These are phyloP conservation scores for Nemania serpens DNA, from an alignment of 2,329 filamentous ascomycete genomes.

Conservation along the genomic window DNA sequence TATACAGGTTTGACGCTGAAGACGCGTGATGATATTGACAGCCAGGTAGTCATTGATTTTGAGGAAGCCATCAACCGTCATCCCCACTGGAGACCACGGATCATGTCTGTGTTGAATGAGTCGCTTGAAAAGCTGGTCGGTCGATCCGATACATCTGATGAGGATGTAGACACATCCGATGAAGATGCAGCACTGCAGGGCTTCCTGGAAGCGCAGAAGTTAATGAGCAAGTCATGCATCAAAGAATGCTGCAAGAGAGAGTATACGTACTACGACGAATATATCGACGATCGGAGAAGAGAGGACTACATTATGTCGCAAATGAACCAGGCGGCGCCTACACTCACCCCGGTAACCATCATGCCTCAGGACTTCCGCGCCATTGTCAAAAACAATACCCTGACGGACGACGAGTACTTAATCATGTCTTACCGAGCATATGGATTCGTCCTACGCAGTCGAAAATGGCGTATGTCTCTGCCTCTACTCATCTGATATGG, in stretches of 20 bases:
- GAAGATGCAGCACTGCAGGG: background rate
- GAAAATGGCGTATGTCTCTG: conserved; percentile 41
- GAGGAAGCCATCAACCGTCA: conserved; percentile 29
- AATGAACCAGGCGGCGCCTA: background rate
- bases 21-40: conserved; percentile 35
- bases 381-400: background rate
- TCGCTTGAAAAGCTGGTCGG: background rate
- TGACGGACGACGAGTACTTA: conserved; percentile 18
- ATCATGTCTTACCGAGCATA: conserved; percentile 44
- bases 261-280: conserved; percentile 14
- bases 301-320: conserved; percentile 11
- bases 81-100: conserved; percentile 15
- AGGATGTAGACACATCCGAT: too few relatives aligned
- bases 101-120: background rate
- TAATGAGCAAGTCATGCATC: background rate
- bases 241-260: conserved; percentile 17
- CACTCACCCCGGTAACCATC: background rate
- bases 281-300: background rate
- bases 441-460: conserved; percentile 41
- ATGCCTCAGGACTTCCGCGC: background rate
- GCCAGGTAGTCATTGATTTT: conserved; percentile 39
- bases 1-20: conserved; percentile 33
- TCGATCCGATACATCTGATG: background rate
- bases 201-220: background rate
- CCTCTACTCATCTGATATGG: background rate